Percentiles rank a stretch among this genome's conserved stretches.
These are phyloP conservation scores for Paramecium pentaurelia DNA, from an alignment of 73 alveolate genomes.

Conservation along the genomic window DNA sequence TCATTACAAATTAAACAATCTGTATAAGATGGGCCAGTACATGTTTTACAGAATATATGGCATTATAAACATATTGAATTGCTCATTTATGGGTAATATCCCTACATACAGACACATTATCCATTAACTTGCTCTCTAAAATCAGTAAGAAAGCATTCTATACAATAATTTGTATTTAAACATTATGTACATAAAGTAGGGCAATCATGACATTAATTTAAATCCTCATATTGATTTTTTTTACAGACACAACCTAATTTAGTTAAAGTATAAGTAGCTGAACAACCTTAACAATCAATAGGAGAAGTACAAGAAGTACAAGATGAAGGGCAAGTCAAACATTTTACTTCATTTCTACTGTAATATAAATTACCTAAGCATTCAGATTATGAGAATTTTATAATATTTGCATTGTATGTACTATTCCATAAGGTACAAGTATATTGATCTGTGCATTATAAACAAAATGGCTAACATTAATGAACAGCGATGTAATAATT, in stretches of 20 bases:
- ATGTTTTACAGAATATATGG: not conserved
- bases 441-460: not conserved
- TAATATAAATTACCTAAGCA: not conserved
- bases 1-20: not conserved
- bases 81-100: not conserved
- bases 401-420: not conserved
- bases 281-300: not conserved
- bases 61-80: not conserved
- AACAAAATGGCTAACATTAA: not conserved
- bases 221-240: not conserved
- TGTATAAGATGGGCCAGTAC: not conserved
- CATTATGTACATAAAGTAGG: not conserved
- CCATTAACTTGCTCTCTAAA: not conserved
- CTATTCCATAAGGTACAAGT: not conserved
- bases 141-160: not conserved
- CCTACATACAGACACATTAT: not conserved
- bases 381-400: not conserved
- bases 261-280: not conserved
- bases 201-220: not conserved
- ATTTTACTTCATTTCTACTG: too few species aligned
- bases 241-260: not conserved
- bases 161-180: not conserved
- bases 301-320: not conserved
- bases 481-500: not conserved
- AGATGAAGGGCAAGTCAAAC: not conserved